phyloP scores from a whole-genome alignment of 164 flowering plant genomes.

The Litsea cubeba region DNA sequence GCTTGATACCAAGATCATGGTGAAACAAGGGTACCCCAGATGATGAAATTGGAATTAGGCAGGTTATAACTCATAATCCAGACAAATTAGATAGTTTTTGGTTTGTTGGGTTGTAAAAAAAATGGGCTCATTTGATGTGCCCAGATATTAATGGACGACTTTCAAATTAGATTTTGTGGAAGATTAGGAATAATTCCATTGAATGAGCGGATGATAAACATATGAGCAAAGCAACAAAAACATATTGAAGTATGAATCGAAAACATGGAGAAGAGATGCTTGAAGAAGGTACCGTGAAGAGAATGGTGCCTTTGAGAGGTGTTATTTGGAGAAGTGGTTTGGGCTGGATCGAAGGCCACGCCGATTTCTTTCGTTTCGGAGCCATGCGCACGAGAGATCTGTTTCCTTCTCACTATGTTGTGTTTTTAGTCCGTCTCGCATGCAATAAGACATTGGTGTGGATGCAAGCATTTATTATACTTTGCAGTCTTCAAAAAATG shows the following conservation, averaged over 20 bases:
- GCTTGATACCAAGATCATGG: too few species aligned
- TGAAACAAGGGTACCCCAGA: too few species aligned
- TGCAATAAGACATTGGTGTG: too few species aligned
- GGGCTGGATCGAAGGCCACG: slow-evolving; percentile 71
- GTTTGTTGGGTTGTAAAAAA: not conserved
- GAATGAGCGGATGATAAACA: not conserved
- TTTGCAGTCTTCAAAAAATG: too few species aligned
- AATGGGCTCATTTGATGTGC: not conserved
- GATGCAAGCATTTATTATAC: too few species aligned
- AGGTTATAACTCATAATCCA: too few species aligned
- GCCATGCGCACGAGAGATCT: not conserved
- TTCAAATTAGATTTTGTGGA: too few species aligned
- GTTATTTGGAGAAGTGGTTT: slow-evolving; percentile 51
- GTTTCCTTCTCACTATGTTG: not conserved
- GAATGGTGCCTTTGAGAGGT: slow-evolving; percentile 60
- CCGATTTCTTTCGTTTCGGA: slow-evolving; percentile 18
- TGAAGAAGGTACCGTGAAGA: slow-evolving; percentile 56
- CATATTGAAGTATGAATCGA: not conserved
- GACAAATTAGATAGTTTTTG: too few species aligned
- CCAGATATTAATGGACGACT: not conserved
- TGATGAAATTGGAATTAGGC: too few species aligned
- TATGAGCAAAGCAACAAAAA: not conserved
- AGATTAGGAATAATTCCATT: not conserved
- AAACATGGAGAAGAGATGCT: not conserved
- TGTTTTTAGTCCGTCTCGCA: too few species aligned